These are phyloP conservation scores for Pachyrhizus erosus DNA, from an alignment of 306 rosid genomes.

Conservation along the genomic window DNA sequence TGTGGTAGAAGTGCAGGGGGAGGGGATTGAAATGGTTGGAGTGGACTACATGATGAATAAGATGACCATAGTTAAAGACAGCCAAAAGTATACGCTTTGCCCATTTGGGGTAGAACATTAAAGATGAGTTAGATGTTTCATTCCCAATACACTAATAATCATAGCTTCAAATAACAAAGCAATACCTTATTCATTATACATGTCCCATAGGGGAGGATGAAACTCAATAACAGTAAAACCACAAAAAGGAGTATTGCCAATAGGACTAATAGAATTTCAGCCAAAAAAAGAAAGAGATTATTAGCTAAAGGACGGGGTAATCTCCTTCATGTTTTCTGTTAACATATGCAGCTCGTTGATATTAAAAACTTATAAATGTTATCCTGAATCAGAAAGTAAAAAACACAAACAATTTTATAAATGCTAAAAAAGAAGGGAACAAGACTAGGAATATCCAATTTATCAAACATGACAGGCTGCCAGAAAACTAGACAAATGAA, in stretches of 20 bases:
- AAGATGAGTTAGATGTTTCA: not conserved
- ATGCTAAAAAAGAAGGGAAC: not conserved
- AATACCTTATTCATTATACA: not conserved
- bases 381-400: slow-evolving; percentile 6
- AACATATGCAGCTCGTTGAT: slow-evolving; percentile 15
- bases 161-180: slow-evolving; percentile 7
- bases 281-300: slow-evolving; percentile 21
- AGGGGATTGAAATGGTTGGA: not conserved
- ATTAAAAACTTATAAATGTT: slow-evolving; percentile 3
- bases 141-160: slow-evolving; percentile 9
- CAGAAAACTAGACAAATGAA: not conserved
- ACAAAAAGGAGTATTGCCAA: slow-evolving; percentile 26
- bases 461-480: slow-evolving; percentile 19
- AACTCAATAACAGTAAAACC: slow-evolving; percentile 27
- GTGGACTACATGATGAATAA: not conserved
- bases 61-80: slow-evolving; percentile 8
- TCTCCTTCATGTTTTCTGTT: not conserved
- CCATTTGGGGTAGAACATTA: not conserved
- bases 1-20: not conserved
- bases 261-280: not conserved
- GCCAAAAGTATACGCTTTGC: not conserved
- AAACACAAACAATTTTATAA: not conserved
- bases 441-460: not conserved
- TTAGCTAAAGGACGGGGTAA: slow-evolving; percentile 23
- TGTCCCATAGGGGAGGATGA: slow-evolving; percentile 17